A percentile compares a stretch with the other conserved stretches of the same genome.
phyloP scores from a whole-genome alignment of 306 rosid species.

The Alnus glutinosa region DNA sequence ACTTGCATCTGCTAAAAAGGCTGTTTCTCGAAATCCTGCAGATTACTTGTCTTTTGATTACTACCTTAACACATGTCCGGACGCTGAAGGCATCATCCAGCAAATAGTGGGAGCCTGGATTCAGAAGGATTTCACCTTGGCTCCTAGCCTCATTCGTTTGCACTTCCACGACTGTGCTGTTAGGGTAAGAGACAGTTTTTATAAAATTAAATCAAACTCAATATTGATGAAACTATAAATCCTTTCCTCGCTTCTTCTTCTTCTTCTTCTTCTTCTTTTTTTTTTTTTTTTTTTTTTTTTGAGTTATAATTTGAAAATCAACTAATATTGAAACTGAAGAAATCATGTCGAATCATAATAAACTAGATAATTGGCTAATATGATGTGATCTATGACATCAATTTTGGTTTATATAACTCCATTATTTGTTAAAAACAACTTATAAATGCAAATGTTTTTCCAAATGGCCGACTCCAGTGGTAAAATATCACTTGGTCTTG shows the following conservation, averaged over 20 bases:
- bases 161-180: conserved; percentile 85
- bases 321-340: not conserved
- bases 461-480: too few relatives aligned
- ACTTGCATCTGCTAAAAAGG: not conserved
- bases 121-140: conserved; percentile 63
- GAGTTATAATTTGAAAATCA: not conserved
- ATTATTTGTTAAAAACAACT: too few relatives aligned
- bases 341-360: not conserved
- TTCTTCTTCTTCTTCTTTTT: too few relatives aligned
- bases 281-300: too few relatives aligned
- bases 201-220: not conserved
- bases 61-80: conserved; percentile 54
- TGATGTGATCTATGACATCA: too few relatives aligned
- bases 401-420: too few relatives aligned
- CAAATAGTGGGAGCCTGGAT: conserved; percentile 61
- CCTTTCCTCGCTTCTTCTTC: too few relatives aligned
- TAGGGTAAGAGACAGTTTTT: conserved; percentile 46
- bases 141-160: conserved; percentile 69
- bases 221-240: too few relatives aligned
- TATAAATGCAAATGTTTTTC: too few relatives aligned
- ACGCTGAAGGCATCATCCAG: conserved; percentile 73
- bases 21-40: conserved; percentile 24
- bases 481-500: too few relatives aligned
- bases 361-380: too few relatives aligned
- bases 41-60: conserved; percentile 46